These are phyloP conservation scores for Chrysanthemum lavandulifolium DNA, from an alignment of 129 eudicot species.

Conservation along the genomic window DNA sequence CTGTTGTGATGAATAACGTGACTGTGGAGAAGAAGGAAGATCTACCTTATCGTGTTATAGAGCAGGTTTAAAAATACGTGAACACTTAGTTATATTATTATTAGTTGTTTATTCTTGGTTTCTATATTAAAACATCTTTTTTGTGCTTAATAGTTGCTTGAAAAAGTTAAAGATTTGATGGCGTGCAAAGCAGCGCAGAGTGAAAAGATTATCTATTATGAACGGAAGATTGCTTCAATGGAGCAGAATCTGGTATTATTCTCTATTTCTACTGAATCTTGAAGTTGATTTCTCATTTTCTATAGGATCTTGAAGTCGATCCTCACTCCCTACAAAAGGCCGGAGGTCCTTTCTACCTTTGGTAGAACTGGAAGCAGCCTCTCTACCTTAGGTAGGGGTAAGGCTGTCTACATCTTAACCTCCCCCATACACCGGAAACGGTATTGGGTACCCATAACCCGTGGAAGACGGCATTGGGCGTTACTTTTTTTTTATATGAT, in stretches of 20 bases:
- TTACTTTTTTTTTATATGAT: too few species aligned
- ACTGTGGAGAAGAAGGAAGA: constrained; percentile 31
- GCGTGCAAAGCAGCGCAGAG: constrained; percentile 40
- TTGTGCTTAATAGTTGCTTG: constrained; percentile 37
- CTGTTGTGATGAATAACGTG: constrained; percentile 13
- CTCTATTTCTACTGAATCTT: constrained; percentile 10
- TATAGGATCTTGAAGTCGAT: too few species aligned
- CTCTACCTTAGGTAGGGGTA: too few species aligned
- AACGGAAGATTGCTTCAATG: constrained; percentile 42
- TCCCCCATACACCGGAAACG: too few species aligned
- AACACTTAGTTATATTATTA: background rate
- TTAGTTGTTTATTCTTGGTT: constrained; percentile 10
- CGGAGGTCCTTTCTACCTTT: too few species aligned
- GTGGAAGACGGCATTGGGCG: too few species aligned
- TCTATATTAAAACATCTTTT: background rate
- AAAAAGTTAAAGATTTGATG: constrained; percentile 57
- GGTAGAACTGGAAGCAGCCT: too few species aligned
- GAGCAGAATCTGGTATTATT: constrained; percentile 59
- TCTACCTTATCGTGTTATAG: constrained; percentile 30
- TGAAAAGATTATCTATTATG: constrained; percentile 40
- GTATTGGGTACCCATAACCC: too few species aligned
- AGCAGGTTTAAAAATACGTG: constrained; percentile 43
- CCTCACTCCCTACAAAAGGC: too few species aligned
- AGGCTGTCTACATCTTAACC: too few species aligned
- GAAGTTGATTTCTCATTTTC: constrained; percentile 12